Evolutionary conservation across 225 moss, liverwort and hornwort genomes (phyloP), one percentile per base, ranked within the genome.

Genomic region (Anthoceros angustus): DNA sequence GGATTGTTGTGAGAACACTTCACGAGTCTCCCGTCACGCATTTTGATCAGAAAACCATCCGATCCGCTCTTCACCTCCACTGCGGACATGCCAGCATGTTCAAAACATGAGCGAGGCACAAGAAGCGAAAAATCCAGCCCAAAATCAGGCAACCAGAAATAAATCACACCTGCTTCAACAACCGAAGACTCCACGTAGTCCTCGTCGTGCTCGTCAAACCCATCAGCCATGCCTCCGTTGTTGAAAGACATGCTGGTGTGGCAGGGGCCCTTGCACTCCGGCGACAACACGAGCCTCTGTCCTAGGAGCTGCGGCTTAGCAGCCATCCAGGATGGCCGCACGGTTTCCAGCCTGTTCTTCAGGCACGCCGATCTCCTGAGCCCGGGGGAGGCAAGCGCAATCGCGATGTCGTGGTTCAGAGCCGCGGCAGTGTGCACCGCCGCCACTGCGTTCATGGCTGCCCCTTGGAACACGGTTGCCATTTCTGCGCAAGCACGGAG

Each of bases 181-280:
- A 93, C 74, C 9, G 82, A 75, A 9, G 87, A 76, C 68, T 93
- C 83, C 2, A 81, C 86, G 39, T 93, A 93, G 49, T 93, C 93
- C 40, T 84, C 89, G 45, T 93, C 93, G 43, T 81, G 86, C 74
- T 90, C 89, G 61, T 87, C 89, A 76, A 90, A 93, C 6, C 83
- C 89, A 64, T 87, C 93, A 12, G 85, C 93, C 66, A 81, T 83
- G 74, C 87, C 84, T 7, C 83, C 84, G 64, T 87, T 87, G 45
- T 93, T 90, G 66, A 87, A 93, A 46, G 93, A 89, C 84, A 87
- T 87, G 76, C 90, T 93, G 67, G 93, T 87, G 70, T 93, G 84
- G 41, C 86, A 78, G 18, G 46, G 46, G 46, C 14, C 46, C 63
- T 0, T 70, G 16, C 39, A 50, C 62, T 1, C 74, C 66, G 12